Evolutionary conservation across 73 alveolate genomes (phyloP).

Genomic region (Urostyla sp.): DNA sequence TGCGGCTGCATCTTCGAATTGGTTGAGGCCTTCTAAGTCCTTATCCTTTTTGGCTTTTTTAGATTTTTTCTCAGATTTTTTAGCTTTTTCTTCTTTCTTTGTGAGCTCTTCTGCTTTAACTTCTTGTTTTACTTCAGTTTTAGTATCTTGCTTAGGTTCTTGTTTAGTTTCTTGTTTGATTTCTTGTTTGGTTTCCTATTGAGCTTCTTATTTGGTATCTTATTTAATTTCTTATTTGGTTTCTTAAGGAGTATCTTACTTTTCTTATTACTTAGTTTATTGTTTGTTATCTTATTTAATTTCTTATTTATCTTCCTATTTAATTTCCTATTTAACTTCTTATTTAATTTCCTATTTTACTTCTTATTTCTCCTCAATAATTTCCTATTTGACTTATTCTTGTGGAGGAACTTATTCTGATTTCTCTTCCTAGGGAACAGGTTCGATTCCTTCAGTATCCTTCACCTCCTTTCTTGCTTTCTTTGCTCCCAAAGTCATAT

Average conservation of each 20-base stretch:
- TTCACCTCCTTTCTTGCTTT: background rate
- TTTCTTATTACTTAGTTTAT: background rate
- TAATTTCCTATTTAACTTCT: constrained; percentile 1
- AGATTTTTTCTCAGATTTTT: background rate
- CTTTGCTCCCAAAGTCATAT: background rate
- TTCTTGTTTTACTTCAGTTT: background rate
- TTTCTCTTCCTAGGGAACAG: background rate
- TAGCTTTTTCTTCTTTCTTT: background rate
- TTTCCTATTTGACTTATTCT: background rate
- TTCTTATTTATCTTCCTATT: background rate
- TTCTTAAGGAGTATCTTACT: constrained; percentile 33
- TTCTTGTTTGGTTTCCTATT: constrained; percentile 1
- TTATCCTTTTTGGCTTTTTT: background rate
- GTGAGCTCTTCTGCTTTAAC: background rate
- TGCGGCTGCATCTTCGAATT: too few relatives aligned
- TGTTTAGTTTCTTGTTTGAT: background rate
- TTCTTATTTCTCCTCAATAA: background rate
- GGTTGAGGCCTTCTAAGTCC: too few relatives aligned
- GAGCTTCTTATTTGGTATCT: background rate
- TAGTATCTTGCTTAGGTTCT: background rate
- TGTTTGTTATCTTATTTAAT: background rate
- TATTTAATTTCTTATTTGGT: background rate
- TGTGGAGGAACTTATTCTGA: background rate
- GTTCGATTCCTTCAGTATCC: background rate
- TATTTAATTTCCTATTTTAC: background rate